Base-by-base conservation (phyloP, 257 asterid species). In the Fraxinus pennsylvanica region DNA sequence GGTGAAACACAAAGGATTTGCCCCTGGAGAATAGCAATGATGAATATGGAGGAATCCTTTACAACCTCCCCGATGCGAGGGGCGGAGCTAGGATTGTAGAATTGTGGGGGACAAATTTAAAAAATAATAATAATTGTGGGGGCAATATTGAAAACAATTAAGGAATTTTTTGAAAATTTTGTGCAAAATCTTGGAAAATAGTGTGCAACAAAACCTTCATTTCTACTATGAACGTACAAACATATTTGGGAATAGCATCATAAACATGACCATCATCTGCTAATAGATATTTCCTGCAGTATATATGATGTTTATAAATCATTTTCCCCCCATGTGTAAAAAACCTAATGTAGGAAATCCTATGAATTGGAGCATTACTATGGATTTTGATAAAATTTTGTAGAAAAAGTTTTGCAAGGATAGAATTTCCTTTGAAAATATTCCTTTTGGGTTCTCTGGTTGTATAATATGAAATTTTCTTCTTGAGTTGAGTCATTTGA, bases 1-100 rank as follows among this genome's bases (percentile, higher is more conserved):
- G 82, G 75, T 67, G 79, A 81, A 74, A 71, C 67, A 47, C 69
- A 1, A 74, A 54, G 75, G 38, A 45, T 77, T 65, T 69, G 76
- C 74, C 69, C 29, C 77, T 21, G 61, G 71, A 29, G 73, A 75
- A 30, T 32, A 75, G 74, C 25, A 74, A 71, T 6, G 74, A 70
- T 52, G 87, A 82, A 50, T 80, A 76, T 15, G 77, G 78, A 71
- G 84, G 86, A 74, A 78, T 81, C 38, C 81, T 84, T 41, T 41
- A 67, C 65, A 77, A 52, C 29, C 81, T 73, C 74, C 74, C 32
- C 19, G 82, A 69, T 72, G 85, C 74, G 17, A 80, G 74, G 67
- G 36, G 36, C 6, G 36, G 36, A 33, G 6, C 36, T 33, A 33
- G 36, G 36, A 33, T 33, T 33, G 6, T 33, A 33, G 36, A 33